Conservation (phyloP, 1,284 basidiomycete species). For the Athelia psychrophila region DNA sequence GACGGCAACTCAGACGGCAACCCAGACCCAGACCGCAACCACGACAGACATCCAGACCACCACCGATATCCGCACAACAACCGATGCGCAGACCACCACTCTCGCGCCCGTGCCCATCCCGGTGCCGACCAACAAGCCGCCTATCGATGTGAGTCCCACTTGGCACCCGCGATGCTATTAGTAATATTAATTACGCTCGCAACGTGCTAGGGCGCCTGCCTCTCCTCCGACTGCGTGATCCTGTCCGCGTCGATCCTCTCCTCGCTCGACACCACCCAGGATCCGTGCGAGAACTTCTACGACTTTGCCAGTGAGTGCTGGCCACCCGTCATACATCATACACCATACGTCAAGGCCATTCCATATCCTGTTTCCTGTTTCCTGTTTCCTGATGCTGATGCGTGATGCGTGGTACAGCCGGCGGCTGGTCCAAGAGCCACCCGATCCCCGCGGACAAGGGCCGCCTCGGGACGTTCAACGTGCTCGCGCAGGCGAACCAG, state of each 20-base stretch:
- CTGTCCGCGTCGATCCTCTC: conserved; percentile 83
- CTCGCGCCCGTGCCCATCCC: conserved; percentile 32
- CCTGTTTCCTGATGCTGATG: conserved; percentile 1
- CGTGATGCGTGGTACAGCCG: conserved; percentile 40
- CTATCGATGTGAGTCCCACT: conserved; percentile 40
- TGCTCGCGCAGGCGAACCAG: conserved; percentile 60
- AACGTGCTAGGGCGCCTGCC: conserved; percentile 56
- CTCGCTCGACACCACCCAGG: conserved; percentile 76
- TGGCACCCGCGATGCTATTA: not conserved
- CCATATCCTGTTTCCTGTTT: too few species aligned
- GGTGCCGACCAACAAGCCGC: conserved; percentile 40
- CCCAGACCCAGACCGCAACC: conserved; percentile 34
- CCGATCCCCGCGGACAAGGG: conserved; percentile 86
- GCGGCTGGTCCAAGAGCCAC: conserved; percentile 80
- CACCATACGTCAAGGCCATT: not conserved
- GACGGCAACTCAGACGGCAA: conserved; percentile 32
- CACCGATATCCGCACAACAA: conserved; percentile 14
- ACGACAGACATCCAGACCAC: conserved; percentile 25
- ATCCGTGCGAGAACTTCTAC: conserved; percentile 97
- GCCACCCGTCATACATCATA: not conserved
- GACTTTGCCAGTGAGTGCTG: conserved; percentile 75
- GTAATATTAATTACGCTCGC: conserved; percentile 1
- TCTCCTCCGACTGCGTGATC: conserved; percentile 79
- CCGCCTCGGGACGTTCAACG: conserved; percentile 61
- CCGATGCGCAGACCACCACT: conserved; percentile 27